Evolutionary conservation across 1,139 yeast species (phyloP), one percentile per base, ranked within the genome.

Genomic region (Ogataea hybrid): DNA sequence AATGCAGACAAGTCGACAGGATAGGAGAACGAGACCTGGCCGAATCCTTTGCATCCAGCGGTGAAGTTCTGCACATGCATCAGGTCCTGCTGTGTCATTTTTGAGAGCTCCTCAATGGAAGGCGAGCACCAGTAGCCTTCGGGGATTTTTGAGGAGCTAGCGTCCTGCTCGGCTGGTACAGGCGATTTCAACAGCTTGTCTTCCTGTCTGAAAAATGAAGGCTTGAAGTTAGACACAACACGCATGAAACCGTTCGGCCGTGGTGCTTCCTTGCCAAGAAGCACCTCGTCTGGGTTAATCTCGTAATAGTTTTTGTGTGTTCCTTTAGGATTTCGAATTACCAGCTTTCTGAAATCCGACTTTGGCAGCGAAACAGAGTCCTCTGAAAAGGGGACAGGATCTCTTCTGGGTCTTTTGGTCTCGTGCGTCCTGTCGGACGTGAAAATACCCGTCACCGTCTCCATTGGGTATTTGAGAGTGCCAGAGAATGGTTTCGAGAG

Each of bases 81-180:
- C 15, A 89, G 70, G 46, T 83, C 77, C 31, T 73, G 69, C 4
- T 64, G 54, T 0, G 84, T 58, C 52, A 79, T 59, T 8, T 64
- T 53, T 1, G 72, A 58, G 6, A 89, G 68, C 25, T 76, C 79
- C 2, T 69, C 69, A 11, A 86, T 67, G 0, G 85, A 64, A 1
- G 97, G 97, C 1, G 81, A 72, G 46, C 88, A 79, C 94, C 96
- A 89, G 61, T 89, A 89, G 2, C 81, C 89, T 27, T 71, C 70
- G 25, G 35, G 30, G 6, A 32, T 14, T 5, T 59, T 44, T 7
- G 23, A 10, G 3, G 6, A n/a, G 11, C 17, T 29, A 8, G 23
- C 12, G 6, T 18, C 20, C 8, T 18, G 20, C 6, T 18, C 20
- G 18, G 18, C 18, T 17, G 18, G 18, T 6, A 18, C 20, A 18